phyloP scores from a whole-genome alignment of 176 grass and related monocot species.

The Neostapfia colusana region DNA sequence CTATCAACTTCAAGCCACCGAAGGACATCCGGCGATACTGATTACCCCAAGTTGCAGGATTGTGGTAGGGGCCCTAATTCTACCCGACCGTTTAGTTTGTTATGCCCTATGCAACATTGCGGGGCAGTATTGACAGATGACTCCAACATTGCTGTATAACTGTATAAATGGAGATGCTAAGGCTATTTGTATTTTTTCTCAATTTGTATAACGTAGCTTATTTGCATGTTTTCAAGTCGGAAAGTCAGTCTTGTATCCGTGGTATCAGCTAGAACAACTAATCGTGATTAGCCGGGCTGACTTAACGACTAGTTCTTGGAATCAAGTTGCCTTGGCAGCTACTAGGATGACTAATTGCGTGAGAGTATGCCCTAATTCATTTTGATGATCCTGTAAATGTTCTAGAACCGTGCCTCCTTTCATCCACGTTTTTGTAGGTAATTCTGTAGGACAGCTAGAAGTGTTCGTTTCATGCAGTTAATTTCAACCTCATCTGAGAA shows the following conservation, averaged over 20 bases:
- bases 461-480: neutral
- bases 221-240: too few relatives aligned
- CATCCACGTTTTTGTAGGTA: too few relatives aligned
- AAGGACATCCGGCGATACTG: constrained; percentile 85
- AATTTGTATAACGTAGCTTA: too few relatives aligned
- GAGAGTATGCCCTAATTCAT: too few relatives aligned
- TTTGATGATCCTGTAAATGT: neutral
- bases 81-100: neutral
- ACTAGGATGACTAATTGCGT: too few relatives aligned
- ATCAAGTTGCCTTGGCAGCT: too few relatives aligned
- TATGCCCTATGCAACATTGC: neutral
- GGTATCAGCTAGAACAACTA: too few relatives aligned
- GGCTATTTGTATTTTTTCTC: too few relatives aligned
- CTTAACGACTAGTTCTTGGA: too few relatives aligned
- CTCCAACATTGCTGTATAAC: neutral
- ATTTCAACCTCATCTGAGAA: neutral
- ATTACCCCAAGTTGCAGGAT: neutral
- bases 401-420: too few relatives aligned
- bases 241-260: too few relatives aligned
- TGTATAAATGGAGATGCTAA: neutral
- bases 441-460: neutral
- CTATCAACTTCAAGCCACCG: constrained; percentile 90
- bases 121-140: neutral
- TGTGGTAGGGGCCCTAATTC: neutral
- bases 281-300: too few relatives aligned